A percentile compares a stretch with the other conserved stretches of the same genome.
phyloP scores from a whole-genome alignment of 495 filamentous ascomycete genomes.

The Hyaloscypha bicolor region DNA sequence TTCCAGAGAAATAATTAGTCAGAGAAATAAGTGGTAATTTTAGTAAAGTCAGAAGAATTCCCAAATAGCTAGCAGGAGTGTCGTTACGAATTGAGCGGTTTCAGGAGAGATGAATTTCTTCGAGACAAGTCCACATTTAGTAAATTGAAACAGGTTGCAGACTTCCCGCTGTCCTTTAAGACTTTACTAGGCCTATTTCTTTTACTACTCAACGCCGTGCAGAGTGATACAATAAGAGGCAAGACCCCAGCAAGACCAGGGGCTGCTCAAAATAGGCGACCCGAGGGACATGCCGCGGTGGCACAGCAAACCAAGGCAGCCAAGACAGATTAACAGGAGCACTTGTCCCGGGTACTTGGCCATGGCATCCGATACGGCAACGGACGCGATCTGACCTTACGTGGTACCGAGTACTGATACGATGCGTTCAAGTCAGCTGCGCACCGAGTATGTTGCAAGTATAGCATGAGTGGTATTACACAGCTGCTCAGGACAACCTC shows the following conservation, averaged over 20 bases:
- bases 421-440: background rate
- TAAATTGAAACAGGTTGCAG: too few relatives aligned
- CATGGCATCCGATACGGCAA: background rate
- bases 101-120: too few relatives aligned
- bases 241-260: background rate
- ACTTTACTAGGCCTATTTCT: too few relatives aligned
- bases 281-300: background rate
- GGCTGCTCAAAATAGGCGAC: background rate
- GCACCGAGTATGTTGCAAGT: background rate
- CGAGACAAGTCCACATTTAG: too few relatives aligned
- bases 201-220: too few relatives aligned
- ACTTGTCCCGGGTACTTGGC: background rate
- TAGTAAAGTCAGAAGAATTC: too few relatives aligned
- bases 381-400: background rate
- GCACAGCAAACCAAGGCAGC: background rate
- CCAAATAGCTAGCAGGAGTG: too few relatives aligned
- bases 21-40: too few relatives aligned
- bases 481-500: background rate
- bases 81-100: too few relatives aligned
- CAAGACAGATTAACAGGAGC: background rate
- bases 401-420: background rate
- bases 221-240: background rate
- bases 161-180: too few relatives aligned
- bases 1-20: too few relatives aligned
- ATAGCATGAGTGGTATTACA: background rate